Evolutionary conservation across 257 asterid species (phyloP).

Genomic region (Perilla frutescens): DNA sequence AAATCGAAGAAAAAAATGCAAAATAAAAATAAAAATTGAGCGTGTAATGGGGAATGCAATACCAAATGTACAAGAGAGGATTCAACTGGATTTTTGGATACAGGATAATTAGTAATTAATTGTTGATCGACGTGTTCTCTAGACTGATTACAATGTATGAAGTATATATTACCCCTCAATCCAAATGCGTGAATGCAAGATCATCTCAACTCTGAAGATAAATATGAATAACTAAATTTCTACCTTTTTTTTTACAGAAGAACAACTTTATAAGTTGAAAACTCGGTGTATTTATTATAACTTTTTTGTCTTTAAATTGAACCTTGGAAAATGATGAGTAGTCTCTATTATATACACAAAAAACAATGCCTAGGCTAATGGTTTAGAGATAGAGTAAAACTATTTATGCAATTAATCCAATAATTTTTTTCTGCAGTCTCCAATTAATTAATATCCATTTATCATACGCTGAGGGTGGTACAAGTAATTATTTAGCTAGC

Average conservation of each 20-base stretch:
- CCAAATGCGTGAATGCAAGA: neutral
- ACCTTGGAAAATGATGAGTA: neutral
- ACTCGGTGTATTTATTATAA: too few species aligned
- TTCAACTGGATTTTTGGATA: too few species aligned
- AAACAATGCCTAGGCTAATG: neutral
- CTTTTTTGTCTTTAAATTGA: neutral
- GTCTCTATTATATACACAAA: neutral
- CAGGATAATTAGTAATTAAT: too few species aligned
- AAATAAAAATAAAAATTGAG: too few species aligned
- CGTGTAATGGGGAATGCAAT: too few species aligned
- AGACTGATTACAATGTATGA: too few species aligned
- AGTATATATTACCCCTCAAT: neutral
- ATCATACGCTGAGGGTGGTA: neutral
- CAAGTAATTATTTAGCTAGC: conserved; percentile 32
- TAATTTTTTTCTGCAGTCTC: neutral
- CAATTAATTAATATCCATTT: neutral
- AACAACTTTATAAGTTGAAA: too few species aligned
- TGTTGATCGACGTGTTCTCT: too few species aligned
- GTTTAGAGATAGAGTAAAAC: neutral
- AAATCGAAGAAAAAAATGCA: too few species aligned
- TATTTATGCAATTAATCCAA: neutral
- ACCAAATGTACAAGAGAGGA: too few species aligned
- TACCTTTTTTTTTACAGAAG: too few species aligned
- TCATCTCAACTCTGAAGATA: neutral
- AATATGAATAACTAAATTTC: too few species aligned